phyloP scores from a whole-genome alignment of 2,329 filamentous ascomycete genomes.

The Exophiala mesophila region DNA sequence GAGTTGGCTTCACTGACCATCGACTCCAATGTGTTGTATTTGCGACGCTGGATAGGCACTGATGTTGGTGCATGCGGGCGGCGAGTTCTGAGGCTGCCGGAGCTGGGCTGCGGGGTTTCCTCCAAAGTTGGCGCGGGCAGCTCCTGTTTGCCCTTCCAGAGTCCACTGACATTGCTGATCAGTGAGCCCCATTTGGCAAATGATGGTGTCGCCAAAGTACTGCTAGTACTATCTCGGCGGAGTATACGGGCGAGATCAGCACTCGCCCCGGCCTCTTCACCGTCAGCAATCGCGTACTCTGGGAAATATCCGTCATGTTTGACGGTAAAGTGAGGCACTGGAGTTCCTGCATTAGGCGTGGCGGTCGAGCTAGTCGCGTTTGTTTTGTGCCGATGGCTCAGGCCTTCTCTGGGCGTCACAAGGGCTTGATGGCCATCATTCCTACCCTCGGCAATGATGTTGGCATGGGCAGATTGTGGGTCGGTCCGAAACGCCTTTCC shows the following conservation, averaged over 20 bases:
- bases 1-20: slow-evolving; percentile 37
- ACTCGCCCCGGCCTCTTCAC: slow-evolving; percentile 46
- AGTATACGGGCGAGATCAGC: slow-evolving; percentile 51
- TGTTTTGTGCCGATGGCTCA: slow-evolving; percentile 40
- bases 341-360: slow-evolving; percentile 46
- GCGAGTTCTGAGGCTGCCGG: slow-evolving; percentile 16
- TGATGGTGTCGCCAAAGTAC: slow-evolving; percentile 42
- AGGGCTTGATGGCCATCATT: slow-evolving; percentile 30
- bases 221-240: slow-evolving; percentile 49
- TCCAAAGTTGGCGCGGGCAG: slow-evolving; percentile 40
- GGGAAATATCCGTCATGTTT: slow-evolving; percentile 24
- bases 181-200: slow-evolving; percentile 54
- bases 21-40: slow-evolving; percentile 31
- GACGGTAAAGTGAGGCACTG: slow-evolving; percentile 49
- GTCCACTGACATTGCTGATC: slow-evolving; percentile 42
- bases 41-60: slow-evolving; percentile 11
- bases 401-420: slow-evolving; percentile 42
- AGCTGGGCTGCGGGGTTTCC: slow-evolving; percentile 26
- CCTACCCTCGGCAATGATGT: slow-evolving; percentile 1
- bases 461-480: slow-evolving; percentile 7
- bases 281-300: slow-evolving; percentile 26
- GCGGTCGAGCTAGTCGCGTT: slow-evolving; percentile 49
- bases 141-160: slow-evolving; percentile 50
- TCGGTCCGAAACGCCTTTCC: slow-evolving; percentile 6
- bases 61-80: slow-evolving; percentile 12